phyloP scores from a whole-genome alignment of 108 stramenopile species.

The Mayamaea pseudoterrestris region DNA sequence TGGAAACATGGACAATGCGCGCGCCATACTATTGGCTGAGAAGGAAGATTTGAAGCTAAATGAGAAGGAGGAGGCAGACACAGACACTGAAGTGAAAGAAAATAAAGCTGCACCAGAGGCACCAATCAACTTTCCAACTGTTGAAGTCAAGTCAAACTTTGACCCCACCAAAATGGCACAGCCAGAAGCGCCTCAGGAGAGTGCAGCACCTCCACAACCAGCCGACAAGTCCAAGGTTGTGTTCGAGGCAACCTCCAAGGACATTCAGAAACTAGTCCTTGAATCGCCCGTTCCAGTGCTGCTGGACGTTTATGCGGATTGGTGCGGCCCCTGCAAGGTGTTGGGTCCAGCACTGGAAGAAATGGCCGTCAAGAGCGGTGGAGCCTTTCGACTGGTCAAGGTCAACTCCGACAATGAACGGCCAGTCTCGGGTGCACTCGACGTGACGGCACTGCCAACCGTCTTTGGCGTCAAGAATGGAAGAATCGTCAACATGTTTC shows the following conservation, averaged over 20 bases:
- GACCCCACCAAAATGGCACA: constrained; percentile 44
- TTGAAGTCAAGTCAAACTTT: constrained; percentile 54
- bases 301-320: constrained; percentile 73
- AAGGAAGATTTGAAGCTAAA: too few relatives aligned
- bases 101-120: constrained; percentile 13
- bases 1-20: constrained; percentile 61
- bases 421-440: constrained; percentile 47
- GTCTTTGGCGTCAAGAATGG: constrained; percentile 78
- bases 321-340: constrained; percentile 74
- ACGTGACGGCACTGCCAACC: constrained; percentile 73
- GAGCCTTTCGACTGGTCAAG: constrained; percentile 75
- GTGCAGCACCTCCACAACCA: constrained; percentile 22
- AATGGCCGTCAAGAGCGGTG: constrained; percentile 68
- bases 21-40: constrained; percentile 78
- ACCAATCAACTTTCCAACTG: constrained; percentile 9
- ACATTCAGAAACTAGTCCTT: constrained; percentile 62
- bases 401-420: constrained; percentile 77
- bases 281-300: constrained; percentile 84
- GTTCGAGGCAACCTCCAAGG: constrained; percentile 58
- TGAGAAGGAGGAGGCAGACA: constrained; percentile 56
- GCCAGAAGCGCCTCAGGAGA: constrained; percentile 11
- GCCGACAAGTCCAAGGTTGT: constrained; percentile 65
- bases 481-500: constrained; percentile 64
- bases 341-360: constrained; percentile 75
- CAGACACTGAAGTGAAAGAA: too few relatives aligned